Evolutionary conservation across 805 yeast species (phyloP).

Genomic region (Saccharomycopsis fermentans): DNA sequence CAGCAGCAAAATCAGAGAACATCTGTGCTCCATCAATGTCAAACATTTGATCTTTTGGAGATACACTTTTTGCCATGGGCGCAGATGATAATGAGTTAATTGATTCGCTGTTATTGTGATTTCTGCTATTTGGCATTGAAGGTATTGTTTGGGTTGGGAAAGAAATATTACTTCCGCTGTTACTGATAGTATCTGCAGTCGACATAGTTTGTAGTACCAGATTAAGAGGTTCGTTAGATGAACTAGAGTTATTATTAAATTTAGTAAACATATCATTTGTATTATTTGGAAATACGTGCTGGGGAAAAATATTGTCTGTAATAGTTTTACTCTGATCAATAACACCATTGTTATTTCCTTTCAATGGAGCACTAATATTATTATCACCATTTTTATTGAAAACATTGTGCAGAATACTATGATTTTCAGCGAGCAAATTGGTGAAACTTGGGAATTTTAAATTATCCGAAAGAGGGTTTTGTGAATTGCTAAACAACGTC

Average conservation of each 20-base stretch:
- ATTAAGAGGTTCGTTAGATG: neutral
- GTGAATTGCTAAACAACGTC: neutral
- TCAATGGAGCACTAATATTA: neutral
- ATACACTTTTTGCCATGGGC: neutral
- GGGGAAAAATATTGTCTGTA: neutral
- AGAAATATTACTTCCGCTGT: neutral
- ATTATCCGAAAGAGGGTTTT: neutral
- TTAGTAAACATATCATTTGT: neutral
- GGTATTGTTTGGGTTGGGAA: neutral
- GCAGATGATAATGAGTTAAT: neutral
- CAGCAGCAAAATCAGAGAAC: constrained; percentile 58
- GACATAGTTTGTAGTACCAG: neutral
- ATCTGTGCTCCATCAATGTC: constrained; percentile 8
- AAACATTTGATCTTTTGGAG: constrained; percentile 10
- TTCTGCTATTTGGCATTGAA: neutral
- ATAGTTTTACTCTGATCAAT: too few species aligned
- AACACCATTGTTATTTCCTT: neutral
- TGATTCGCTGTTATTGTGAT: neutral
- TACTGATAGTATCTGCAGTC: neutral
- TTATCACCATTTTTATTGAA: neutral
- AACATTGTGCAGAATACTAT: neutral
- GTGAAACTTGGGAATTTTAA: neutral
- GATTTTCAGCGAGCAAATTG: neutral
- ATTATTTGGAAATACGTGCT: neutral
- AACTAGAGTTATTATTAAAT: neutral